Evolutionary conservation across 768 basidiomycete genomes (phyloP).

Genomic region (Galerina marginata): DNA sequence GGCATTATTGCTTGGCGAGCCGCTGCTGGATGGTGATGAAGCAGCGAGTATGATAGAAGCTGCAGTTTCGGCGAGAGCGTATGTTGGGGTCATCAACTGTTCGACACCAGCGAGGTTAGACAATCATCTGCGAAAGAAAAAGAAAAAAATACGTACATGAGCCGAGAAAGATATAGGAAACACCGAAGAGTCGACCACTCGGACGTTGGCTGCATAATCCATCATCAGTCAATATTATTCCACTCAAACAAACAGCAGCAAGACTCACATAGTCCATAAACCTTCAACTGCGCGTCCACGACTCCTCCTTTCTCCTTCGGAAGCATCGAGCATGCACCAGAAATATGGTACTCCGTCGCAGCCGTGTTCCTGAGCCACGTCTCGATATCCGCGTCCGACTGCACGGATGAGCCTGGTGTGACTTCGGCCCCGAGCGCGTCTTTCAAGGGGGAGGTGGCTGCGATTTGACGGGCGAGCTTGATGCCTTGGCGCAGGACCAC

Average conservation of each 20-base stretch:
- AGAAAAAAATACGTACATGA: slow-evolving; percentile 24
- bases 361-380: slow-evolving; percentile 49
- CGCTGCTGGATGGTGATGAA: not conserved
- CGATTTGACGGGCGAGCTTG: slow-evolving; percentile 64
- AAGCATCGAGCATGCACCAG: slow-evolving; percentile 35
- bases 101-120: too few species aligned
- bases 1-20: not conserved
- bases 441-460: slow-evolving; percentile 55
- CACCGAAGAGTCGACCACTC: slow-evolving; percentile 63
- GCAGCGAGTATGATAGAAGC: slow-evolving; percentile 6
- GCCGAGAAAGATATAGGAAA: slow-evolving; percentile 51
- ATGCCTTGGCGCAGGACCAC: slow-evolving; percentile 60
- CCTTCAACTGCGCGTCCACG: slow-evolving; percentile 38
- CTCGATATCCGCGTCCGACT: slow-evolving; percentile 61
- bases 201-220: slow-evolving; percentile 46
- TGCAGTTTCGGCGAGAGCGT: slow-evolving; percentile 9
- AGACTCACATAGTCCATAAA: slow-evolving; percentile 32
- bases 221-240: not conserved
- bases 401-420: slow-evolving; percentile 39
- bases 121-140: not conserved
- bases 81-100: slow-evolving; percentile 11
- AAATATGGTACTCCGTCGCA: slow-evolving; percentile 66
- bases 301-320: slow-evolving; percentile 36
- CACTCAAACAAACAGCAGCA: not conserved
- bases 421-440: slow-evolving; percentile 36